Evolutionary conservation across 371 early-diverging fungal species (phyloP), one percentile per base, ranked within the genome.

Genomic region (Capillidium rhysosporum): DNA sequence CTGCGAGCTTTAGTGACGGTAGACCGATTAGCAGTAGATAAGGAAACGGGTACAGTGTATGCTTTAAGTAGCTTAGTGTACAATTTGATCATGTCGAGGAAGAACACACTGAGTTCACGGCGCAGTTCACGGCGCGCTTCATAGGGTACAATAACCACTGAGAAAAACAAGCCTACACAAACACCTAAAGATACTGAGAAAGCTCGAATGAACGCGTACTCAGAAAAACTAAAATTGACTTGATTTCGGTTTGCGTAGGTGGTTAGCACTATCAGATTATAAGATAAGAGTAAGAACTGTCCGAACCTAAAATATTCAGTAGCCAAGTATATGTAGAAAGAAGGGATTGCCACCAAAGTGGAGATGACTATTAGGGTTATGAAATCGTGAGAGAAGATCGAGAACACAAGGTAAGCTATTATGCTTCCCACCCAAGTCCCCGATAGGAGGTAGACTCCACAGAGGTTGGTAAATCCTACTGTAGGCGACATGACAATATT

Each of bases 401-500:
- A 57, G 34, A 78, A 83, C 2, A 77, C 68, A 0, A 65, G 39
- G 41, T 72, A 76, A 4, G 86, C 84, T 0, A 62, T 56, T 28
- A 66, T 68, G 9, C 80, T 82, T 10, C 86, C 88, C 0, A 74
- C 59, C 9, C 80, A 57, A 0, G 87, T 89, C 8, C 87, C 83
- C 20, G 81, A 66, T 1, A 85, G 68, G 21, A 87, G 80, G 61
- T 82, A 82, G 4, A 84, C 54, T 23, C 80, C 81, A 5, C 79
- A 73, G 0, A 78, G 46, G 46, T 82, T 82, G 0, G 88, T 78
- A 1, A 82, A 85, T 18, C 90, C 90, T 0, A 84, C 83, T 0
- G 87, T 86, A 8, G 88, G 88, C 1, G 80, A 81, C 85, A 89
- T 83, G n/a, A 87, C 79, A 1, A 84, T 38, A 59, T 61, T 63